phyloP scores from a whole-genome alignment of 345 rosid genomes.

The Viola odorata region DNA sequence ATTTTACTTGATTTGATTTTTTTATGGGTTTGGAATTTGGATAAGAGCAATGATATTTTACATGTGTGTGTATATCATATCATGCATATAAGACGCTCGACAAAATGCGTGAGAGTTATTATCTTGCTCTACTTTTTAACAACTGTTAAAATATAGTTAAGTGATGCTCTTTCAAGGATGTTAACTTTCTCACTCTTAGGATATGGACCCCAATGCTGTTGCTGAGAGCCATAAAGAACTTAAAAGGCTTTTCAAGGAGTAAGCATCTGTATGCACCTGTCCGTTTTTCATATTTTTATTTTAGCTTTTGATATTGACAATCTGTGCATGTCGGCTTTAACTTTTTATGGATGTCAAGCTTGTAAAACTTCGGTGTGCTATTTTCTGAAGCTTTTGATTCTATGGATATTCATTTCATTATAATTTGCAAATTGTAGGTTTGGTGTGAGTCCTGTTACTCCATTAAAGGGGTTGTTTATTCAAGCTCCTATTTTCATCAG shows the following conservation, averaged over 20 bases:
- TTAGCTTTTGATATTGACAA: no score
- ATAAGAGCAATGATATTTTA: no score
- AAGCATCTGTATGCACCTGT: constrained; percentile 27
- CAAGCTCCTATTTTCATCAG: constrained; percentile 75
- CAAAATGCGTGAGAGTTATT: no score
- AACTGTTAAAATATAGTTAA: no score
- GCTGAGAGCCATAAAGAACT: constrained; percentile 58
- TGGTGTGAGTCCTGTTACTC: constrained; percentile 77
- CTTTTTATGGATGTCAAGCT: not conserved
- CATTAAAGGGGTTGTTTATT: constrained; percentile 74
- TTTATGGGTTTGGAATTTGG: no score
- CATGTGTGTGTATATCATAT: no score
- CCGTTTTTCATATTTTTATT: not conserved
- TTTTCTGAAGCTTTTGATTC: not conserved
- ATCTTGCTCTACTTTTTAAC: no score
- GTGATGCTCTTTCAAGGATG: not conserved
- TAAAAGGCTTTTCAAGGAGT: constrained; percentile 68
- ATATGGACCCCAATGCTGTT: constrained; percentile 40
- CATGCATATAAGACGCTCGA: no score
- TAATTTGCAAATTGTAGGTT: constrained; percentile 39
- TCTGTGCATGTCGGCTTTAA: not conserved
- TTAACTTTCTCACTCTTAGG: constrained; percentile 21
- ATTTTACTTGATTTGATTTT: no score
- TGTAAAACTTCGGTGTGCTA: not conserved
- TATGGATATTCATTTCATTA: not conserved